Conservation (phyloP, 2,329 filamentous ascomycete genomes). For the Aspergillus ustus region DNA sequence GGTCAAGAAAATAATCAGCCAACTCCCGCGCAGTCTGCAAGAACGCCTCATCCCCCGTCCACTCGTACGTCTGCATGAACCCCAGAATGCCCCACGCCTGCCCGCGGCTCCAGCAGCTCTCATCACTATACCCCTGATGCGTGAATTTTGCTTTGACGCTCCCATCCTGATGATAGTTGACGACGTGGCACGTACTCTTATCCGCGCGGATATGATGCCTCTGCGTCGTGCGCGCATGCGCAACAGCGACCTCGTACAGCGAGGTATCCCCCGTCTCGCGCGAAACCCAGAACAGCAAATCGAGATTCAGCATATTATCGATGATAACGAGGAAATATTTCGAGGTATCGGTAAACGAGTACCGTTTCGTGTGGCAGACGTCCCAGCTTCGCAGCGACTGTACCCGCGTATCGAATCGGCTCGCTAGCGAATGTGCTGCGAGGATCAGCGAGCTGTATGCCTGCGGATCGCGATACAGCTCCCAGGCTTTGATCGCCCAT, state of each 20-base stretch:
- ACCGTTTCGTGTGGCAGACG: constrained; percentile 40
- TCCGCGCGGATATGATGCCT: constrained; percentile 45
- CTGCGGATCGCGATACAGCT: constrained; percentile 45
- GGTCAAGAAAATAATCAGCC: constrained; percentile 52
- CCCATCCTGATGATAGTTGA: constrained; percentile 51
- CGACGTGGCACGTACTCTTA: constrained; percentile 31
- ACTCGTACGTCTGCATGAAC: constrained; percentile 48
- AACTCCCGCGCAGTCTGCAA: constrained; percentile 48
- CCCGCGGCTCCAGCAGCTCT: constrained; percentile 32
- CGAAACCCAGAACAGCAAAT: constrained; percentile 46
- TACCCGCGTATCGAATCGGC: constrained; percentile 41
- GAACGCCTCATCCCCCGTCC: constrained; percentile 35
- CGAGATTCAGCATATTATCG: constrained; percentile 50
- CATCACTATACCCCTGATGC: constrained; percentile 31
- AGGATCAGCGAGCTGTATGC: constrained; percentile 40
- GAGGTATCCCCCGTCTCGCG: constrained; percentile 33
- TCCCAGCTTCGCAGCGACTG: constrained; percentile 52
- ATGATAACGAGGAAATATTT: constrained; percentile 50
- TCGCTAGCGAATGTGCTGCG: constrained; percentile 42
- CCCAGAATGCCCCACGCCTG: constrained; percentile 37
- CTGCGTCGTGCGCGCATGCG: constrained; percentile 48
- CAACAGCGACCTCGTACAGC: constrained; percentile 24
- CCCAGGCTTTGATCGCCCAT: constrained; percentile 53
- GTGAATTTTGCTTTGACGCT: constrained; percentile 31
- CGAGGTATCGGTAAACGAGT: constrained; percentile 36